Base-by-base conservation (phyloP, 2,329 filamentous ascomycete genomes). In the Colletotrichum viniferum region DNA sequence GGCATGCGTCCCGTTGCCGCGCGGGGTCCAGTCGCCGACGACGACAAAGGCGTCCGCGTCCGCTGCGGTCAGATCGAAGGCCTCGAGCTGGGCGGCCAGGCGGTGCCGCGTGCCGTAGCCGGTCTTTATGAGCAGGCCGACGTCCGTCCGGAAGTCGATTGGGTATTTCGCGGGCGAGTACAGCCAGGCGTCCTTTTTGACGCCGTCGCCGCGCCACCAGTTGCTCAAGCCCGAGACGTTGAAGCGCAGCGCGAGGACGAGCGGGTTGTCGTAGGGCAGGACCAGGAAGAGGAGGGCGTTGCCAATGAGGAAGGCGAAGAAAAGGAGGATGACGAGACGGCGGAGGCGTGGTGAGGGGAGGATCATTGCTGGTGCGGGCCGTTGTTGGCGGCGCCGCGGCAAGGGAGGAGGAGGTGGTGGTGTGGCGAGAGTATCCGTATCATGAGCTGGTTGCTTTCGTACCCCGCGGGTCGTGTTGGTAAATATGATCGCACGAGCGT, bases 51-150 rank as follows among this genome's bases (percentile, higher is more conserved):
- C 84, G 61, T 85, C 84, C 13, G 81, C 79, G 69, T 82, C 80
- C 69, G 86, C 82, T 13, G 83, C 74, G 56, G 80, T 80, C 71
- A 87, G 75, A 60, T 85, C 84, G 58, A 90, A 83, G 0, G 89
- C 88, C 56, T 85, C 82, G 13, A 91, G 81, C 80, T 88, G 86
- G 13, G 86, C 84, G 6, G 84, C 81, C 32, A 91, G 83, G 16
- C 89, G 86, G 65, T 86, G 81, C 62, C 86, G 85, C 21, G 89
- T 90, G 69, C 89, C 89, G 79, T 89, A 91, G 34, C 89, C 89
- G 6, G 89, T 90, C 82, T 91, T 91, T 77, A 91, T 81, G 65
- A 91, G 85, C 77, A 89, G 84, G 36, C 86, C 88, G 9, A 90
- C 85, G 70, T 91, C 89, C 48, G 82, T 82, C 67, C 82, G 81